Base-by-base conservation (phyloP, 768 basidiomycete genomes). In the Suillus occidentalis region DNA sequence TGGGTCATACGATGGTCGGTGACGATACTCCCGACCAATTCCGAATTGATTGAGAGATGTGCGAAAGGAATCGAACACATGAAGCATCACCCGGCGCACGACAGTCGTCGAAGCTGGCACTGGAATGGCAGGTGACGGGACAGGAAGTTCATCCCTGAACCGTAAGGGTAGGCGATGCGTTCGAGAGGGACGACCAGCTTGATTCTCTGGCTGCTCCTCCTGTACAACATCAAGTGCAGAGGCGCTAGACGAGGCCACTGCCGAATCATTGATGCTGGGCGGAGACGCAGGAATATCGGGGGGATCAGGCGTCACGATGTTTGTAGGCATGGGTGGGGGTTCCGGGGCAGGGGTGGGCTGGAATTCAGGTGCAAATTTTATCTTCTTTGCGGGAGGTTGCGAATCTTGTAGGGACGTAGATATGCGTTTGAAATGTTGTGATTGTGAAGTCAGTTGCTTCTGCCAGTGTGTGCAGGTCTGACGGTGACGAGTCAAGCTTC, bases 41-140 rank as follows among this genome's bases (percentile, higher is more conserved):
- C 69, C 65, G 64, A 72, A 72, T 47, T 28, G 42, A 59, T 72
- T 71, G 4, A 66, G 45, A 9, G 37, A 34, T n/a, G 70, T 69
- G 2, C 53, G 66, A 50, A 71, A 47, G 2, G 63, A 59, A 55
- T 72, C 68, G 2, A 56, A 68, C 0, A 72, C 65, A 63, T 67
- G 60, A 7, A 68, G 63, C 40, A 70, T 58, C 8, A 70, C 60
- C 13, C 42, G 37, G n/a, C 25, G 60, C 34, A 63, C 60, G 10
- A n/a, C 10, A 4, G 62, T 25, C 18, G 28, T 25, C 39, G 67
- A 34, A 50, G 25, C 8, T 36, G 40, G 57, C 9, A 1, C 47
- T 31, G 22, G 34, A 45, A 58, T 42, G n/a, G 60, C 25, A n/a
- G 61, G 53, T 7, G 65, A 66, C 10, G 61, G 58, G 25, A 69